These are phyloP conservation scores for Poa annua DNA, from an alignment of 176 grass and related monocot genomes.

Conservation along the genomic window DNA sequence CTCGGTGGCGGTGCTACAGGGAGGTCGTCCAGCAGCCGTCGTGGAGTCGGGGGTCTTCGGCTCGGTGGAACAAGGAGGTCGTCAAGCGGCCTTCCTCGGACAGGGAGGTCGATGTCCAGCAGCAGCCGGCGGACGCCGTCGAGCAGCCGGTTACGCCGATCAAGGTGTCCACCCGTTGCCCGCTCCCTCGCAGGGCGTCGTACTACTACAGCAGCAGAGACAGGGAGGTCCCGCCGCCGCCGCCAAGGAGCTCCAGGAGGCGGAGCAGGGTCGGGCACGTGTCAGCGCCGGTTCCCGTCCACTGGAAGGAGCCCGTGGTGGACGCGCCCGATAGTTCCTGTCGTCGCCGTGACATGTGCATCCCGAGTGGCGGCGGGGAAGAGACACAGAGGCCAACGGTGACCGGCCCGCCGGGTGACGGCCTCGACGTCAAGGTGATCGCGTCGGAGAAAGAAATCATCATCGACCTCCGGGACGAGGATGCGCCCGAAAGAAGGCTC, in stretches of 20 bases:
- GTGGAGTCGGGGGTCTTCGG: not conserved
- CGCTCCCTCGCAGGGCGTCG: constrained; percentile 61
- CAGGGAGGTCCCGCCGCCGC: constrained; percentile 24
- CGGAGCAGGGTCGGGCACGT: constrained; percentile 32
- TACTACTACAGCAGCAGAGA: constrained; percentile 69
- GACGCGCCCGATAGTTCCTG: not conserved
- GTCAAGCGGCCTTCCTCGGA: not conserved
- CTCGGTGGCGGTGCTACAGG: not conserved
- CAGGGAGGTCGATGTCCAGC: not conserved
- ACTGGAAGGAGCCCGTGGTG: not conserved
- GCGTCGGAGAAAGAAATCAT: constrained; percentile 57
- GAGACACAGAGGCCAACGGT: not conserved
- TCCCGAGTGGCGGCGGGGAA: constrained; percentile 26
- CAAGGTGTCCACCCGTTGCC: not conserved
- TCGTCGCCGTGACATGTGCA: constrained; percentile 31
- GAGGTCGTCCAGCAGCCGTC: not conserved
- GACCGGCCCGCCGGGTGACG: not conserved
- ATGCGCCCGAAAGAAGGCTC: constrained; percentile 35
- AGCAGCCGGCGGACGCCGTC: not conserved
- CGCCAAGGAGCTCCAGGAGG: constrained; percentile 40
- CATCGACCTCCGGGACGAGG: constrained; percentile 45
- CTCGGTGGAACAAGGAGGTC: not conserved
- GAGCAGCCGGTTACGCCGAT: constrained; percentile 10
- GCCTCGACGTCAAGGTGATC: constrained; percentile 37
- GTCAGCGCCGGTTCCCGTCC: constrained; percentile 8